Evolutionary conservation across 2,329 filamentous ascomycete genomes (phyloP), one percentile per base, ranked within the genome.

Genomic region (Acrocalymma vagum): DNA sequence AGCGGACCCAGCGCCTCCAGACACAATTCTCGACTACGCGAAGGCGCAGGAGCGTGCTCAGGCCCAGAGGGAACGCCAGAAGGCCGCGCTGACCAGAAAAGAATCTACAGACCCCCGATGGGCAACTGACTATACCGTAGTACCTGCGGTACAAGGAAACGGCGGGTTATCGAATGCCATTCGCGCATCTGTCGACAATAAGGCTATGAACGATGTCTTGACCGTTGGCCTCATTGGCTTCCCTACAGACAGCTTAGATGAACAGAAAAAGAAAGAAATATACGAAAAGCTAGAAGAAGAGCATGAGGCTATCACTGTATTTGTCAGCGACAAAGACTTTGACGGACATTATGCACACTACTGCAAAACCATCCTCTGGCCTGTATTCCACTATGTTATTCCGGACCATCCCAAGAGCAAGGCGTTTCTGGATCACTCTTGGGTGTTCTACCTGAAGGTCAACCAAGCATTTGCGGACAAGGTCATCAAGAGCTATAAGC

Each of bases 361-460:
- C 67, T 96, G 92, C 84, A 97, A 97, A 75, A 90, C 93, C 63
- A 96, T 97, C 39, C 78, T 97, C 6, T 97, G 93, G 93, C 93
- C 93, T 1, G 92, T 96, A 45, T 95, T 97, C 71, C 92, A 97
- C 72, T 97, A 97, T 69, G 92, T 96, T 71, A 95, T 97, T 45
- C 94, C 93, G 0, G 94, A 97, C 66, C 95, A 95, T 65, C 93
- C 93, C 17, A 96, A 96, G 78, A 96, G 91, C 82, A 97, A 97
- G 48, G 93, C 93, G 0, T 97, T 96, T 68, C 88, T 95, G 69
- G 93, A 97, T 58, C 92, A 97, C 71, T 96, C 92, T 0, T 97
- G 92, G 90, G 82, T 91, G 55, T 95, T 90, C 75, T 97, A 97
- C 61, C 87, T 91, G 64, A 90, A 89, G 38, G 81, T 96, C 63